Base-by-base conservation (phyloP, 805 yeast species). In the Tetrapisispora phaffii region DNA sequence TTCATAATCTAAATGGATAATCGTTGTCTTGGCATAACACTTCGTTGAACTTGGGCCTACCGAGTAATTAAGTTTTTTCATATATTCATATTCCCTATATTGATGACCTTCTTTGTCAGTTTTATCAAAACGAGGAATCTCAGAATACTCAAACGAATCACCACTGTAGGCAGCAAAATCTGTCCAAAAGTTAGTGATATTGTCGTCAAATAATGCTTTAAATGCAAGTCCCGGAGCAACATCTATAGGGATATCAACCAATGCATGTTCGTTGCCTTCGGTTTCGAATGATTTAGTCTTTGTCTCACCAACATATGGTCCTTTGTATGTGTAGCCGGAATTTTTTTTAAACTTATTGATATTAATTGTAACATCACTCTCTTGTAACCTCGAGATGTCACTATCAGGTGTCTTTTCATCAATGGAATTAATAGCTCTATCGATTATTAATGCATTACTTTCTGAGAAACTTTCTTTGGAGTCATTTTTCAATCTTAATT, bases 31-130 rank as follows among this genome's bases (percentile, higher is more conserved):
- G 2, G 62, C 65, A 15, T 75, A 78, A 59, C 95, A 85, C 47
- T 74, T 78, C 4, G 99, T 89, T 20, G 90, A 87, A 55, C 85
- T 89, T 12, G 98, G 97, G 0, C 98, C 98, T 33, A 90, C 79
- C 1, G 96, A 76, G 41, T 77, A 87, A 42, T 79, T 79, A 46
- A 93, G 70, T 0, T 83, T 85, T 62, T 85, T 85, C 44, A 75
- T 74, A 62, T 89, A 93, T 6, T 73, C 70, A 59, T 76, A 89
- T 5, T 66, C 62, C 47, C 93, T 63, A 34, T 32, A 34, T 42
- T 67, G 60, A 23, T 63, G 61, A 4, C 70, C 74, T 9, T 70
- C 70, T 20, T 65, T 69, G 33, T 68, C 63, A 1, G 52, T 51
- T 21, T 55, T 47, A 39, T 53, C 55, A 38, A 64, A 71, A 3